Evolutionary conservation across 140 eudicot species (phyloP).

Genomic region (Flaveria floridana): DNA sequence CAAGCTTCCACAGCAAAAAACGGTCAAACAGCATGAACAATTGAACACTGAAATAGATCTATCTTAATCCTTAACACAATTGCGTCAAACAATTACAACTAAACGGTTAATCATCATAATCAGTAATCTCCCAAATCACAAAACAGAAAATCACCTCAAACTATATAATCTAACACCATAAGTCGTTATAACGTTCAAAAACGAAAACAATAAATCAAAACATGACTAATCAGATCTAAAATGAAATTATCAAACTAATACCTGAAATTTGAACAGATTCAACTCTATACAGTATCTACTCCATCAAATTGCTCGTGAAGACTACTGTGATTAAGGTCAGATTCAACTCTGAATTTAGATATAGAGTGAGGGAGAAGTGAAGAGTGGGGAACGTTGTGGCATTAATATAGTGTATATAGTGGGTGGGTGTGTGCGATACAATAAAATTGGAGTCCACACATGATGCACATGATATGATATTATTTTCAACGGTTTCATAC

Average conservation of each 20-base stretch:
- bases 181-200: background rate
- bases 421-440: constrained; percentile 8
- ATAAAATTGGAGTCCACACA: constrained; percentile 36
- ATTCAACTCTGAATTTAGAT: background rate
- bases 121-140: background rate
- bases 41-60: constrained; percentile 22
- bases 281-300: background rate
- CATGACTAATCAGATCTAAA: background rate
- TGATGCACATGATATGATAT: constrained; percentile 22
- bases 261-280: constrained; percentile 30
- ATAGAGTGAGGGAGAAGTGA: constrained; percentile 36
- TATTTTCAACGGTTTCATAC: constrained; percentile 30
- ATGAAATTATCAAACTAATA: background rate
- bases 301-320: constrained; percentile 27
- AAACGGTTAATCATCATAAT: background rate
- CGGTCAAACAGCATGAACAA: constrained; percentile 15
- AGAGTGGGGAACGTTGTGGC: constrained; percentile 32
- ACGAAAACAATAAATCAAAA: constrained; percentile 19
- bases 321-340: background rate
- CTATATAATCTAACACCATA: background rate
- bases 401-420: constrained; percentile 20
- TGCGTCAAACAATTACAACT: background rate
- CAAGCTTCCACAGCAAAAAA: background rate
- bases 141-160: constrained; percentile 1
- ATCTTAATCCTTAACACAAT: background rate